Base-by-base conservation (phyloP, 805 yeast species). In the Monosporozyma yasuniensis region DNA sequence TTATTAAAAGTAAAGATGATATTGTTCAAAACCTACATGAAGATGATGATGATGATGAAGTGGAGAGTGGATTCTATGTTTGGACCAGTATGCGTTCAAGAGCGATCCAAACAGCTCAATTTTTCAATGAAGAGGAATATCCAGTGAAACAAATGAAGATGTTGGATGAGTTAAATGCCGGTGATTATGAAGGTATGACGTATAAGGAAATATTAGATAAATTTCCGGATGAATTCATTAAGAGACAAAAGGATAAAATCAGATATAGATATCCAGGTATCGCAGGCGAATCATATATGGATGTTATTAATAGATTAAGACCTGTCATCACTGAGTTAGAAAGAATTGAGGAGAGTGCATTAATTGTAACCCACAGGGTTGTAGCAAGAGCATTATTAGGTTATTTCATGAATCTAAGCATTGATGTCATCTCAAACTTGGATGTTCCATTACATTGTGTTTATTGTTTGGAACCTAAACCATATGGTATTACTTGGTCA, bases 231-330 rank as follows among this genome's bases (percentile, higher is more conserved):
- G 98, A 91, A 65, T 91, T 83, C 62, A 79, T 77, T 41, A 77
- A 88, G 16, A 77, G 98, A 51, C 68, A 87, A 56, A 72, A 75
- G 41, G 84, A 88, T 66, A 91, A 91, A 67, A 73, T 91, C 58
- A 73, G 83, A 16, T 91, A 91, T 67, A 73, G 99, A 52, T 91
- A 91, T 63, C 99, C 98, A 1, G 99, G 99, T 3, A 86, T 88
- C 46, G 97, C 98, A 7, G 99, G 99, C 16, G 99, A 91, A 67
- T 86, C 96, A 0, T 91, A 91, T 59, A 70, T 91, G 57, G 98
- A 91, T 68, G 99, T 93, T 11, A 84, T 93, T 61, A 87, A 89
- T 56, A 75, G 99, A 54, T 74, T 91, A 50, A 75, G 95, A 52
- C 95, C 97, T 1, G 79, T 91, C 18, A 91, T 91, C 54, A 88